Conservation (phyloP, 371 early-diverging fungal species). For the Circinella minor region DNA sequence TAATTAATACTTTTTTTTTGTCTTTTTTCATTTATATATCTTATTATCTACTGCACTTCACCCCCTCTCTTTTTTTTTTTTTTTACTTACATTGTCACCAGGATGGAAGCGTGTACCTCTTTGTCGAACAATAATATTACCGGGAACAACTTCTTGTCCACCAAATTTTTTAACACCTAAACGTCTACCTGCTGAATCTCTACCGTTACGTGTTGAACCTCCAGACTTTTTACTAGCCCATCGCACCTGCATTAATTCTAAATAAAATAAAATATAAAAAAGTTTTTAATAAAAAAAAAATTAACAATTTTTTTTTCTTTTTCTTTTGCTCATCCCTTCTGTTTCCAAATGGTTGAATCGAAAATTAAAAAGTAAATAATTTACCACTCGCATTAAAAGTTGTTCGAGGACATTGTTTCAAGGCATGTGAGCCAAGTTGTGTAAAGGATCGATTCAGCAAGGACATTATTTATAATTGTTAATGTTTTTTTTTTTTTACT, state of each 20-base stretch:
- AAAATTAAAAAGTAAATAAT: background rate
- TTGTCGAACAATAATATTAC: constrained; percentile 93
- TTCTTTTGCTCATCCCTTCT: too few relatives aligned
- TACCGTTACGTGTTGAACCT: constrained; percentile 91
- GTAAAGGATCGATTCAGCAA: constrained; percentile 25
- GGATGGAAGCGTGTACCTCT: constrained; percentile 92
- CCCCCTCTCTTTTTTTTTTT: background rate
- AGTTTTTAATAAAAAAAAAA: too few relatives aligned
- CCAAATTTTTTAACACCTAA: constrained; percentile 92
- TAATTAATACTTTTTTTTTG: too few relatives aligned
- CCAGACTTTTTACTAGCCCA: constrained; percentile 93
- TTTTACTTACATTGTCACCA: constrained; percentile 76
- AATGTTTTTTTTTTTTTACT: background rate
- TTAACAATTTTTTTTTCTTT: too few relatives aligned
- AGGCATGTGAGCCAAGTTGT: constrained; percentile 11
- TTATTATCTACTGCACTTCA: too few relatives aligned
- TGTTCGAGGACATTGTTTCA: constrained; percentile 8
- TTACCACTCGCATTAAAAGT: constrained; percentile 14
- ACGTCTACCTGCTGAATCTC: constrained; percentile 93
- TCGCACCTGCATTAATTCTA: constrained; percentile 67
- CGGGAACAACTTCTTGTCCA: constrained; percentile 82
- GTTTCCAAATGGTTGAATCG: too few relatives aligned
- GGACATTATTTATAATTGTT: constrained; percentile 13
- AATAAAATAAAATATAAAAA: background rate
- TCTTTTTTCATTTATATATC: too few relatives aligned